These are phyloP conservation scores for Elongisporangium prolatum DNA, from an alignment of 352 stramenopile species.

Conservation along the genomic window DNA sequence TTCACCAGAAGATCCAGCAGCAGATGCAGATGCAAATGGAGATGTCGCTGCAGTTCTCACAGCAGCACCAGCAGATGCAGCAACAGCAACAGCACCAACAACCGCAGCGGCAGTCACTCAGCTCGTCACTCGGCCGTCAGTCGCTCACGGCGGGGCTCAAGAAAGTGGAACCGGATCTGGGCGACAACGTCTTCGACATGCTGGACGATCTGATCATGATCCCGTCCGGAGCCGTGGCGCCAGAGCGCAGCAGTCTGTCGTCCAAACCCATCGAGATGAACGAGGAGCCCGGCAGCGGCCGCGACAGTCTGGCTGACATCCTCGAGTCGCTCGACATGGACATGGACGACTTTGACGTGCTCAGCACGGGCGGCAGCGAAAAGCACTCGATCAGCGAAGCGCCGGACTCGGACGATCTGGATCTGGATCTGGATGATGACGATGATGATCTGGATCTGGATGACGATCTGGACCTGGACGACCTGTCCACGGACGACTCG, in stretches of 20 bases:
- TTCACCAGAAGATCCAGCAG: slow-evolving; percentile 84
- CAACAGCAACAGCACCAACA: slow-evolving; percentile 4
- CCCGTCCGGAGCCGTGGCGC: slow-evolving; percentile 37
- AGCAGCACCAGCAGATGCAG: slow-evolving; percentile 9
- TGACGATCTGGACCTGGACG: slow-evolving; percentile 43
- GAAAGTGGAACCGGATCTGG: slow-evolving; percentile 76
- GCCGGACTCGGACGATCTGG: background rate
- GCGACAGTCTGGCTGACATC: slow-evolving; percentile 78
- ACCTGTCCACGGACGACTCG: slow-evolving; percentile 11
- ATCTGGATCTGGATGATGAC: slow-evolving; percentile 39
- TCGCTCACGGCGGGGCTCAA: slow-evolving; percentile 56
- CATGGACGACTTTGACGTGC: slow-evolving; percentile 65
- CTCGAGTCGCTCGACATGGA: slow-evolving; percentile 85
- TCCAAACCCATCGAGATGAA: slow-evolving; percentile 38
- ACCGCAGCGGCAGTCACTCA: slow-evolving; percentile 18
- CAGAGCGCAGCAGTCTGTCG: slow-evolving; percentile 56
- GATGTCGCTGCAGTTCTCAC: slow-evolving; percentile 66
- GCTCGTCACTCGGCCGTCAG: slow-evolving; percentile 14
- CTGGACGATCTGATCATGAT: slow-evolving; percentile 87
- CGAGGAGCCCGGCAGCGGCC: slow-evolving; percentile 28
- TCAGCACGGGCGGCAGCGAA: slow-evolving; percentile 31
- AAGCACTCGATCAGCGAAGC: slow-evolving; percentile 16
- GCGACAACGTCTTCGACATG: slow-evolving; percentile 87
- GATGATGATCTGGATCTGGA: slow-evolving; percentile 45
- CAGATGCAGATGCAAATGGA: slow-evolving; percentile 86